Percentiles rank a stretch among this genome's conserved stretches.
phyloP scores from a whole-genome alignment of 2,329 filamentous ascomycete species.

The Hypoxylon sp. region DNA sequence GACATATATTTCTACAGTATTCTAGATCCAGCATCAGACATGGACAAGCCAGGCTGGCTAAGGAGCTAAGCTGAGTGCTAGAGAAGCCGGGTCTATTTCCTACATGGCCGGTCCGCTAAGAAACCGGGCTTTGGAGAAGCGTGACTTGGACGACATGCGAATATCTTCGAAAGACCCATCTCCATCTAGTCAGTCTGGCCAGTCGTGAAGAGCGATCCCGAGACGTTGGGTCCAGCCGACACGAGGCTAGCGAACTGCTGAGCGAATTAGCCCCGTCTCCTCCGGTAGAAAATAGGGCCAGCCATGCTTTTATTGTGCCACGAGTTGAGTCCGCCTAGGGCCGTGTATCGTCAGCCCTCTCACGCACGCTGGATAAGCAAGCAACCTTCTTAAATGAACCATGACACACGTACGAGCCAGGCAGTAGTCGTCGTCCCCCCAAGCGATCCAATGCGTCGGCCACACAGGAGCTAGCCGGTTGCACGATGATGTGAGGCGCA shows the following conservation, averaged over 20 bases:
- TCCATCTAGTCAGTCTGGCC: slow-evolving; percentile 23
- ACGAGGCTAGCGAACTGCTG: slow-evolving; percentile 25
- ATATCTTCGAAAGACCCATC: slow-evolving; percentile 26
- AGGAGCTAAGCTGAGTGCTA: slow-evolving; percentile 8
- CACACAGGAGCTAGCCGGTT: slow-evolving; percentile 14
- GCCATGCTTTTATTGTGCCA: slow-evolving; percentile 5
- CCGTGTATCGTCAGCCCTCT: slow-evolving; percentile 8
- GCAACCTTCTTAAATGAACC: background rate
- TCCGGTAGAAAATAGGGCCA: slow-evolving; percentile 17
- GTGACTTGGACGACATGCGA: slow-evolving; percentile 34
- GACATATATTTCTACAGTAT: slow-evolving; percentile 6
- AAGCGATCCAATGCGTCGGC: slow-evolving; percentile 8
- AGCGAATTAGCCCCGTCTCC: slow-evolving; percentile 18
- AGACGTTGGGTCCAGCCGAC: slow-evolving; percentile 28
- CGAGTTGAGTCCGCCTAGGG: slow-evolving; percentile 1
- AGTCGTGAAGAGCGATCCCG: slow-evolving; percentile 32
- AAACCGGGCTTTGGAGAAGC: slow-evolving; percentile 21
- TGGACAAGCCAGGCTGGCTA: slow-evolving; percentile 11
- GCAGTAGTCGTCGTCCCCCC: background rate
- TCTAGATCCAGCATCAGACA: slow-evolving; percentile 14
- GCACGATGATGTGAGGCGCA: slow-evolving; percentile 30
- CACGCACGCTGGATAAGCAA: background rate
- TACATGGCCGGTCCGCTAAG: slow-evolving; percentile 3
- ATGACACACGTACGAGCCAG: slow-evolving; percentile 6
- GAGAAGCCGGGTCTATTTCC: slow-evolving; percentile 10